Conservation (phyloP, 2,329 filamentous ascomycete species). For the Botrytis tulipae region DNA sequence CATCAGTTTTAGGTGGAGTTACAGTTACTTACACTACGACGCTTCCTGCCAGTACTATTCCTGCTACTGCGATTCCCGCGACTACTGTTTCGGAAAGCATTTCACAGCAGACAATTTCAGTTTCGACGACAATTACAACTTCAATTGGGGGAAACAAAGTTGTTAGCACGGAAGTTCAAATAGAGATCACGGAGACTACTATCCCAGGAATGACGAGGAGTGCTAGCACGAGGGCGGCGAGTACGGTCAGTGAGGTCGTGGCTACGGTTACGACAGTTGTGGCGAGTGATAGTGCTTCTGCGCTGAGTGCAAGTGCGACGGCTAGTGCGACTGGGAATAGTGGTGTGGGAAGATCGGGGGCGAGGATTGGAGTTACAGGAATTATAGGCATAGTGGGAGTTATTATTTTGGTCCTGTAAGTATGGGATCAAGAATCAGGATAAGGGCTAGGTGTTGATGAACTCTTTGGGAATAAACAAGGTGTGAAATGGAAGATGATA, state of each 20-base stretch:
- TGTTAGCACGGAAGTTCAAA: background rate
- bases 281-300: background rate
- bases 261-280: constrained; percentile 22
- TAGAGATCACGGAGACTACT: constrained; percentile 25
- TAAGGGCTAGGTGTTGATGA: background rate
- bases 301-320: background rate
- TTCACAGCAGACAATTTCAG: background rate
- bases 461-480: background rate
- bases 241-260: constrained; percentile 15
- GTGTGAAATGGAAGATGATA: background rate
- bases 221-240: constrained; percentile 12
- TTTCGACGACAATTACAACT: constrained; percentile 1
- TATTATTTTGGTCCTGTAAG: background rate
- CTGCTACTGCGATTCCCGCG: constrained; percentile 22
- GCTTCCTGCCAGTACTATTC: constrained; percentile 29
- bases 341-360: background rate
- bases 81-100: background rate
- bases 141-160: background rate
- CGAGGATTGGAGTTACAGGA: background rate
- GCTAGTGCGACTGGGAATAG: constrained; percentile 13
- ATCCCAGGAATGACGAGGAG: constrained; percentile 21
- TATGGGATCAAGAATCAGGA: background rate
- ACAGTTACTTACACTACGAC: constrained; percentile 38
- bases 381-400: background rate
- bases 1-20: constrained; percentile 43